Evolutionary conservation across 768 basidiomycete genomes (phyloP), one percentile per base, ranked within the genome.

Genomic region (Russula virescens): DNA sequence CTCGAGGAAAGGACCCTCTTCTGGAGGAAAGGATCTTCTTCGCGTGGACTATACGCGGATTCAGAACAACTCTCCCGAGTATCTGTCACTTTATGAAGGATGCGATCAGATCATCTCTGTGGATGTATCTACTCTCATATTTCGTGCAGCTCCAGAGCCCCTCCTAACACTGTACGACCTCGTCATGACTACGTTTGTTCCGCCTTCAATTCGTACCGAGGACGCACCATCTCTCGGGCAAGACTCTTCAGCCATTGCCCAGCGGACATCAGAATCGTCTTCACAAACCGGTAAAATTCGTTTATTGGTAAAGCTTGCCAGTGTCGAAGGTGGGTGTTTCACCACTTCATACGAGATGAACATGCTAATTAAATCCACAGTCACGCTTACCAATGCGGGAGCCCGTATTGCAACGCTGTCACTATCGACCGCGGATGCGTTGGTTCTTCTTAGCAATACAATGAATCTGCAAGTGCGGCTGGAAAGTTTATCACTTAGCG

Each of bases 141-240:
- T 98, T 74, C 84, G 85, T 60, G 86, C 89, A 3, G 88, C 89
- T 9, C 94, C 97, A 0, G 92, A 94, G 70, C 94, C 96, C 14
- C 87, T 98, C 47, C 77, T 99, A 42, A 81, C 88, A 2, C 74
- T 98, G 23, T 98, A 98, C 74, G 94, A 98, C 75, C 98, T 96
- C 76, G 84, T 99, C 73, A 95, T 99, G 88, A 88, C 90, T 3
- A 98, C 97, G 0, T 99, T 99, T 73, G 90, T 93, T 11, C 84
- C 88, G 10, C 68, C 78, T 63, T 60, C 71, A 38, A 55, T 65
- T 54, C 60, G 60, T 42, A 53, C 55, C 23, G 45, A 51, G 49
- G 59, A 63, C 35, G 31, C 55, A 49, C 25, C 60, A 11, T 21
- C 61, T 14, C 31, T 57, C 16, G 60, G 49, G 19, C 57, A 52